Evolutionary conservation across 2,329 filamentous ascomycete species (phyloP).

Genomic region (Ophiostoma novo-ulmi): DNA sequence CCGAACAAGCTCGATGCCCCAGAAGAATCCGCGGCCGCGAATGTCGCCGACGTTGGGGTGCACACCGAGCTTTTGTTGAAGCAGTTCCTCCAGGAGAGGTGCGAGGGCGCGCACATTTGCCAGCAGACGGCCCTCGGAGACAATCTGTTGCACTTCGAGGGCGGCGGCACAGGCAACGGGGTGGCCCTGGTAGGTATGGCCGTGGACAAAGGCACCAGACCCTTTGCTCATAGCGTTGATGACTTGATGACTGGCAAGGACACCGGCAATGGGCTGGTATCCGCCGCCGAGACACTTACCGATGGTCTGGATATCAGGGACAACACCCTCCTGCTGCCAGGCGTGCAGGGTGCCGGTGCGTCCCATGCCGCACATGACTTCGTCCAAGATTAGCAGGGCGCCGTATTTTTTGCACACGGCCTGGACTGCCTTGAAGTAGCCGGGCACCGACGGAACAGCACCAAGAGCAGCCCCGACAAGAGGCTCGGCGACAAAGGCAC

Average conservation of each 20-base stretch:
- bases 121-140: constrained; percentile 36
- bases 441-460: constrained; percentile 45
- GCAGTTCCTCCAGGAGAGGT: constrained; percentile 30
- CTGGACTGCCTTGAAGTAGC: constrained; percentile 47
- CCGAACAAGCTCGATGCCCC: constrained; percentile 41
- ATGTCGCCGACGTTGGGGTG: constrained; percentile 42
- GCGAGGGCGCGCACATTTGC: constrained; percentile 36
- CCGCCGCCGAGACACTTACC: constrained; percentile 60
- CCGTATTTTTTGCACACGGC: constrained; percentile 51
- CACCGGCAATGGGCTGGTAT: constrained; percentile 54
- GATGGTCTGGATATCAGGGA: constrained; percentile 57
- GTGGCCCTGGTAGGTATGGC: constrained; percentile 51
- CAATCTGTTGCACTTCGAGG: constrained; percentile 39
- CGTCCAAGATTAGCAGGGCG: constrained; percentile 52
- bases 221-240: constrained; percentile 43
- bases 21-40: constrained; percentile 42
- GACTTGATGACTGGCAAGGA: constrained; percentile 50
- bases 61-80: constrained; percentile 32
- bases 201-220: constrained; percentile 49
- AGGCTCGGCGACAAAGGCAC: constrained; percentile 68
- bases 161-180: constrained; percentile 39
- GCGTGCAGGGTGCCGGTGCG: constrained; percentile 58
- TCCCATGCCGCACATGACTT: constrained; percentile 66
- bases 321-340: constrained; percentile 56
- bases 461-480: constrained; percentile 61